Evolutionary conservation across 768 basidiomycete species (phyloP).

Genomic region (Lactarius pseudohatsudake): DNA sequence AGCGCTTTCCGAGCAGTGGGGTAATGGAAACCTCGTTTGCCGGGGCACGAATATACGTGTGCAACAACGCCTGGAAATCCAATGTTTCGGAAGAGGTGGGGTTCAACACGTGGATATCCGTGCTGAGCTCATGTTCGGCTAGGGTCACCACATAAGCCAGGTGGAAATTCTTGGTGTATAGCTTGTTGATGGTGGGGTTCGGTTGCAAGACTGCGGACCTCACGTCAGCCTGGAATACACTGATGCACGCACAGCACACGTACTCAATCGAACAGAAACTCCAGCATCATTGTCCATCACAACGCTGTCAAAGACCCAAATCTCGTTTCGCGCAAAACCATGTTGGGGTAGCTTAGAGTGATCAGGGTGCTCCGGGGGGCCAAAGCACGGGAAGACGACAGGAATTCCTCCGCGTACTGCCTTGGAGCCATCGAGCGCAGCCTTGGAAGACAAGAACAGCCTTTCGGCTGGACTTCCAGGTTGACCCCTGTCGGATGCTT

Average conservation of each 20-base stretch:
- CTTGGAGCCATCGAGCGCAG: conserved; percentile 77
- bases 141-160: conserved; percentile 84
- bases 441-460: conserved; percentile 80
- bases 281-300: conserved; percentile 67
- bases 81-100: conserved; percentile 47
- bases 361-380: conserved; percentile 72
- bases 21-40: conserved; percentile 57
- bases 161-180: conserved; percentile 65
- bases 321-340: conserved; percentile 82
- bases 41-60: conserved; percentile 81
- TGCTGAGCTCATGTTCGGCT: conserved; percentile 66
- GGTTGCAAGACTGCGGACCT: conserved; percentile 58
- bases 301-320: conserved; percentile 67
- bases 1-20: conserved; percentile 62
- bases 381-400: conserved; percentile 86
- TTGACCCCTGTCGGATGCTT: conserved; percentile 42
- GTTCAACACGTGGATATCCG: conserved; percentile 81
- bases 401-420: conserved; percentile 61
- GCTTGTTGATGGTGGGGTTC: conserved; percentile 51
- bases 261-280: conserved; percentile 79
- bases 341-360: conserved; percentile 78
- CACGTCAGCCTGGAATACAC: background rate
- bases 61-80: conserved; percentile 91
- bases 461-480: conserved; percentile 52
- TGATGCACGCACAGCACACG: conserved; percentile 32